phyloP scores from a whole-genome alignment of 371 early-diverging fungal genomes.

The Mortierella sp. region DNA sequence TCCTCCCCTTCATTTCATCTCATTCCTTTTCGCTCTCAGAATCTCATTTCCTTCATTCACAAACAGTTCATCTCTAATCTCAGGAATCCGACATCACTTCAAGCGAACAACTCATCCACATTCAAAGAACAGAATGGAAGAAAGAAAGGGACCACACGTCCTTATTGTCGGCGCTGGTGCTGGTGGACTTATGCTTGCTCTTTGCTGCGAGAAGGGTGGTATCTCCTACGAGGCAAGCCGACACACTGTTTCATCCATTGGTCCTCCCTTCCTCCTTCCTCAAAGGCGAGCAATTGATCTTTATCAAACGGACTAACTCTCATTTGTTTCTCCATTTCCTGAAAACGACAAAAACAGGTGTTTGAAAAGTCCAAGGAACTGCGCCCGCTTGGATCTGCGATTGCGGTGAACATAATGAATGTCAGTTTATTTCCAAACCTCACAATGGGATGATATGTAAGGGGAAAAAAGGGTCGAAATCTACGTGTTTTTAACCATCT shows the following conservation, averaged over 20 bases:
- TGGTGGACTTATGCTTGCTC: constrained; percentile 2
- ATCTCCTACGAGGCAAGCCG: constrained; percentile 18
- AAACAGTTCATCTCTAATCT: too few relatives aligned
- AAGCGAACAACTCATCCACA: background rate
- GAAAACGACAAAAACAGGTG: background rate
- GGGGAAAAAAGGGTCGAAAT: too few relatives aligned
- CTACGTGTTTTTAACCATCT: too few relatives aligned
- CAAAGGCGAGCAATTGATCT: background rate
- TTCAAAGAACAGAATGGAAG: background rate
- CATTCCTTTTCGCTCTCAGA: too few relatives aligned
- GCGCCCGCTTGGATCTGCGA: constrained; percentile 11
- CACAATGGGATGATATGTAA: too few relatives aligned
- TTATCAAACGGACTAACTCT: background rate
- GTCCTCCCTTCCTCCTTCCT: background rate
- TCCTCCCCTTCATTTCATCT: too few relatives aligned
- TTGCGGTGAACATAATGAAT: background rate
- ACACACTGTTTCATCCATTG: background rate
- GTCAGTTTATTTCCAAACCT: too few relatives aligned
- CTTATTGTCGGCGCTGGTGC: constrained; percentile 18
- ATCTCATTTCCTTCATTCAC: too few relatives aligned
- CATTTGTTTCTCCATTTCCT: background rate
- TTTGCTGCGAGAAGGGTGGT: background rate
- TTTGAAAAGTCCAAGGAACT: constrained; percentile 12
- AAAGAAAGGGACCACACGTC: background rate
- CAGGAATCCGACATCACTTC: background rate